A percentile compares a stretch with the other conserved stretches of the same genome.
These are phyloP conservation scores for Galerina marginata DNA, from an alignment of 768 basidiomycete species.

Conservation along the genomic window DNA sequence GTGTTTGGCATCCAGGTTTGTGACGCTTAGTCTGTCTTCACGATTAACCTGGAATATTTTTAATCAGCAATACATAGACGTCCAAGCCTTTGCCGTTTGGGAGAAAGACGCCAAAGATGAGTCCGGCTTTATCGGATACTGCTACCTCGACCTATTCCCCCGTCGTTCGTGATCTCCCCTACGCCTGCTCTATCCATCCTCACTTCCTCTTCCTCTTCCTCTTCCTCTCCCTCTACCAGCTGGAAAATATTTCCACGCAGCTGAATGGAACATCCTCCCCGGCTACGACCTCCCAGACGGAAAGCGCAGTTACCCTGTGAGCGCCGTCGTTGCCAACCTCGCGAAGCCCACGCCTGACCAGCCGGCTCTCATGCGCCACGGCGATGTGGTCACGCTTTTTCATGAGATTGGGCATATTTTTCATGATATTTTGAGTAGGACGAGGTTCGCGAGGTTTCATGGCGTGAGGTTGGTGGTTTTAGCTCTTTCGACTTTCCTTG, in stretches of 20 bases:
- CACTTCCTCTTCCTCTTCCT: no score
- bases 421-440: slow-evolving; percentile 71
- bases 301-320: slow-evolving; percentile 70
- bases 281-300: slow-evolving; percentile 66
- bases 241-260: slow-evolving; percentile 85
- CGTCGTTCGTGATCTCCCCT: no score
- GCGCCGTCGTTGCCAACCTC: slow-evolving; percentile 90
- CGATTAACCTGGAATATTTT: no score
- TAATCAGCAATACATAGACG: slow-evolving; percentile 45
- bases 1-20: no score
- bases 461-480: slow-evolving; percentile 61
- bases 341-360: slow-evolving; percentile 83
- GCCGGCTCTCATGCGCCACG: slow-evolving; percentile 86
- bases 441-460: slow-evolving; percentile 79
- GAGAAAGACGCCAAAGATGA: slow-evolving; percentile 73
- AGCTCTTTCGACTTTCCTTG: not conserved
- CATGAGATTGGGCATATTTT: slow-evolving; percentile 87
- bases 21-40: not conserved
- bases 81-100: slow-evolving; percentile 86
- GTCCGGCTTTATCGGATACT: slow-evolving; percentile 45
- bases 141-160: no score
- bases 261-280: slow-evolving; percentile 77
- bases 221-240: slow-evolving; percentile 38
- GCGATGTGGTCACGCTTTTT: slow-evolving; percentile 90
- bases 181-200: no score